Conservation (phyloP, 1,139 yeast species). For the Yamadazyma taylorii region DNA sequence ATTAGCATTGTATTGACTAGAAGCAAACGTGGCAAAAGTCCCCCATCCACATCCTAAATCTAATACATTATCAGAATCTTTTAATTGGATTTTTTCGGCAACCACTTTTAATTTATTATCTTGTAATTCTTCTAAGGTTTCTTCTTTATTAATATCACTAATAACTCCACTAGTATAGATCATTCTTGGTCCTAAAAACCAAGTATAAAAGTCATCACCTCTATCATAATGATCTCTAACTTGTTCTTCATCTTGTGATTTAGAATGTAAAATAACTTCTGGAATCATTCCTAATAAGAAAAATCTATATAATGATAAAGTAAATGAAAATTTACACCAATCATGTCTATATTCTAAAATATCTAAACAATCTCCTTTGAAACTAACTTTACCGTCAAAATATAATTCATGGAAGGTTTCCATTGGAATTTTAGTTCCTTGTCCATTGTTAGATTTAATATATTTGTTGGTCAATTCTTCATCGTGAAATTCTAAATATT, state of each 20-base stretch:
- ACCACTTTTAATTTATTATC: conserved; percentile 87
- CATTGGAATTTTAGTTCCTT: conserved; percentile 78
- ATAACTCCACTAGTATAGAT: conserved; percentile 88
- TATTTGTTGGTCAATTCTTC: conserved; percentile 71
- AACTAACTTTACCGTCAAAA: conserved; percentile 80
- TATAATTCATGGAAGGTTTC: conserved; percentile 90
- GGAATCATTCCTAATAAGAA: conserved; percentile 90
- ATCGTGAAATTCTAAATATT: conserved; percentile 81
- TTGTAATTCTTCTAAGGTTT: conserved; percentile 82
- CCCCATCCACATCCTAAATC: conserved; percentile 98
- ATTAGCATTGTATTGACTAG: conserved; percentile 78
- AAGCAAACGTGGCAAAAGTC: conserved; percentile 82
- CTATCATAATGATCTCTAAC: conserved; percentile 95
- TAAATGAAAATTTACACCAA: conserved; percentile 84
- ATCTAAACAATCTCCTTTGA: conserved; percentile 87
- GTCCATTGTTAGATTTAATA: conserved; percentile 52
- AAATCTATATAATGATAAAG: conserved; percentile 73
- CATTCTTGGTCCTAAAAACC: conserved; percentile 96
- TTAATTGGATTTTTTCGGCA: conserved; percentile 80
- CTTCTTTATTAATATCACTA: conserved; percentile 67
- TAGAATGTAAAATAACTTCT: conserved; percentile 87
- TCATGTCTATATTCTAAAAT: conserved; percentile 85
- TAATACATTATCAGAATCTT: conserved; percentile 70
- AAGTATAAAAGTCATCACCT: conserved; percentile 92
- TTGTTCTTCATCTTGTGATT: conserved; percentile 95